phyloP scores from a whole-genome alignment of 495 filamentous ascomycete genomes.

The Podospora appendiculata region DNA sequence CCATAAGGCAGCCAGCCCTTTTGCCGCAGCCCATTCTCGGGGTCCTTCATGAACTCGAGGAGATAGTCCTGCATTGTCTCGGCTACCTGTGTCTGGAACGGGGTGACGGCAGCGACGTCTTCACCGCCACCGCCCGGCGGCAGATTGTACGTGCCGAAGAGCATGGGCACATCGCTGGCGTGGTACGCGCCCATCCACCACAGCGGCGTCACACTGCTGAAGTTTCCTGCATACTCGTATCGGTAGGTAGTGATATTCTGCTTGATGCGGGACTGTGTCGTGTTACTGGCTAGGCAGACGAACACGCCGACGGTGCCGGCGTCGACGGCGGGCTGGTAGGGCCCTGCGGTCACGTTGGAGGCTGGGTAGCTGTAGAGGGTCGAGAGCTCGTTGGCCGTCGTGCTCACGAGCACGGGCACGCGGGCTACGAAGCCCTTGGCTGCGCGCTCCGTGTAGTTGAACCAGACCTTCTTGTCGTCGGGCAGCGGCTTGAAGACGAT shows the following conservation, averaged over 20 bases:
- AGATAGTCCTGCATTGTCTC: constrained; percentile 36
- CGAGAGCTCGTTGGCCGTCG: constrained; percentile 34
- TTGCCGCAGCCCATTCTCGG: constrained; percentile 22
- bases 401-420: constrained; percentile 32
- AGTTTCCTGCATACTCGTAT: constrained; percentile 45
- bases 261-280: constrained; percentile 13
- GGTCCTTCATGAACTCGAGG: constrained; percentile 36
- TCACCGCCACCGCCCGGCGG: background rate
- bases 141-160: constrained; percentile 34
- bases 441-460: constrained; percentile 34
- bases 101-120: constrained; percentile 9
- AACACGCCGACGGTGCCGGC: constrained; percentile 24
- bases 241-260: constrained; percentile 35
- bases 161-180: constrained; percentile 35
- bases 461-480: constrained; percentile 34
- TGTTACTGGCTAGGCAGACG: constrained; percentile 29
- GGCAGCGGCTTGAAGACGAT: constrained; percentile 34
- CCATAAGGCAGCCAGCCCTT: constrained; percentile 13
- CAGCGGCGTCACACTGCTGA: constrained; percentile 32
- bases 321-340: constrained; percentile 23
- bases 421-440: constrained; percentile 13
- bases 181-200: constrained; percentile 47
- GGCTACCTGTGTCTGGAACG: constrained; percentile 26
- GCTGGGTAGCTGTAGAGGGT: constrained; percentile 27
- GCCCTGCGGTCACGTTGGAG: constrained; percentile 22